Evolutionary conservation across 2,329 filamentous ascomycete species (phyloP).

Genomic region (Fusarium succisae): DNA sequence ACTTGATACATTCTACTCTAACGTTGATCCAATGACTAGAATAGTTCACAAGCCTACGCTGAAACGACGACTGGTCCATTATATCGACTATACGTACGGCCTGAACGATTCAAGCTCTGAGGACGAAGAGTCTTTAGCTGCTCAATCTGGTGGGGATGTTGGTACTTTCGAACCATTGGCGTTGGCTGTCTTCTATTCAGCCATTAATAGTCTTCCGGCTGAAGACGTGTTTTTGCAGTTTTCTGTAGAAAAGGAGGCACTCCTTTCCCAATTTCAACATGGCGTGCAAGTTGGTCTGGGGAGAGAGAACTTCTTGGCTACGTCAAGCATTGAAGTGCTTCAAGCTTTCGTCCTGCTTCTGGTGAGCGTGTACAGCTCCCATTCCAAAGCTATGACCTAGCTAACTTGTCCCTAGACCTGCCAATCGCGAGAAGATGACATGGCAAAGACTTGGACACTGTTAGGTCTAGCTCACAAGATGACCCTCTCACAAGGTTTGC

Average conservation of each 20-base stretch:
- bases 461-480: neutral
- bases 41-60: neutral
- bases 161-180: neutral
- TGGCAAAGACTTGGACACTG: neutral
- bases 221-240: neutral
- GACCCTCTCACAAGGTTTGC: neutral
- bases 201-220: neutral
- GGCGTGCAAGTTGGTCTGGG: neutral
- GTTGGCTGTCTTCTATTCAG: neutral
- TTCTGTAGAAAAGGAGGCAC: neutral
- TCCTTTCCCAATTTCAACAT: neutral
- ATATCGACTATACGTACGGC: neutral
- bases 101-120: neutral
- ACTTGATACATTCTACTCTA: neutral
- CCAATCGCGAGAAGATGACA: neutral
- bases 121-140: rapidly evolving
- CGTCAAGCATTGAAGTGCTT: neutral
- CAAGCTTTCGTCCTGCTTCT: neutral
- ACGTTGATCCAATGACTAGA: neutral
- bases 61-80: neutral
- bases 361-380: neutral
- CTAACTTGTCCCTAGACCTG: neutral
- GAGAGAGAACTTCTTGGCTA: neutral
- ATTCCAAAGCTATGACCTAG: rapidly evolving
- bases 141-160: neutral